These are phyloP conservation scores for Penicillium sp. DNA, from an alignment of 2,329 filamentous ascomycete genomes.

Conservation along the genomic window DNA sequence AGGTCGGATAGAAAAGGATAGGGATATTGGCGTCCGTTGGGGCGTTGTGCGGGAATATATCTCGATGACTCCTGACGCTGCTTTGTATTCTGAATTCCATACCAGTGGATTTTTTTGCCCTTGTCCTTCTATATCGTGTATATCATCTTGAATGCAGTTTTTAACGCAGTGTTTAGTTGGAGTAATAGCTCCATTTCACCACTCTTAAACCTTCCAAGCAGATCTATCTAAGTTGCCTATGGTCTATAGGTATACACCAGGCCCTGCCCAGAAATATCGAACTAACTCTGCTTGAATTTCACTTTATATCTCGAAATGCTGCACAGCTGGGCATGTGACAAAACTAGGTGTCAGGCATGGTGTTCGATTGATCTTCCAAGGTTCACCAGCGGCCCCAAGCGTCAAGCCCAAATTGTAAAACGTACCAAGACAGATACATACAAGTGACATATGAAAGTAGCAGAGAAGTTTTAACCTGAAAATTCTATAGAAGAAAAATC, in stretches of 20 bases:
- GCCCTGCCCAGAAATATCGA: not conserved
- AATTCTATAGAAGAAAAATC: too few species aligned
- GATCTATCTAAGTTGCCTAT: not conserved
- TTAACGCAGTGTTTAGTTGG: conserved; percentile 20
- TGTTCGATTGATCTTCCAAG: too few species aligned
- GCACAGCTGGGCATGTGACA: too few species aligned
- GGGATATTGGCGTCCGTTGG: conserved; percentile 30
- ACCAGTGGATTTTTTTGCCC: conserved; percentile 33
- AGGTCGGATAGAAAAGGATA: conserved; percentile 37
- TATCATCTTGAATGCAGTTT: conserved; percentile 44
- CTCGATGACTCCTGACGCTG: conserved; percentile 26
- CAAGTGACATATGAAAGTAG: too few species aligned
- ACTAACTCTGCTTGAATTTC: not conserved
- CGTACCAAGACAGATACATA: too few species aligned
- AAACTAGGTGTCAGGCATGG: too few species aligned
- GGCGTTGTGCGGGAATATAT: conserved; percentile 30
- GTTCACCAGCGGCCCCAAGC: too few species aligned
- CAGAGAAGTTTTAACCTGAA: not conserved
- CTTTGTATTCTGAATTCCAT: conserved; percentile 40
- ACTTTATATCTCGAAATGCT: too few species aligned
- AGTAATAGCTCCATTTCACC: conserved; percentile 9
- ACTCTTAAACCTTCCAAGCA: not conserved
- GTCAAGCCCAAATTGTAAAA: too few species aligned
- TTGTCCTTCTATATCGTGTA: conserved; percentile 42
- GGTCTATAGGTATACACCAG: not conserved